phyloP scores from a whole-genome alignment of 1,139 yeast species.

The Blastobotrys indianensis region DNA sequence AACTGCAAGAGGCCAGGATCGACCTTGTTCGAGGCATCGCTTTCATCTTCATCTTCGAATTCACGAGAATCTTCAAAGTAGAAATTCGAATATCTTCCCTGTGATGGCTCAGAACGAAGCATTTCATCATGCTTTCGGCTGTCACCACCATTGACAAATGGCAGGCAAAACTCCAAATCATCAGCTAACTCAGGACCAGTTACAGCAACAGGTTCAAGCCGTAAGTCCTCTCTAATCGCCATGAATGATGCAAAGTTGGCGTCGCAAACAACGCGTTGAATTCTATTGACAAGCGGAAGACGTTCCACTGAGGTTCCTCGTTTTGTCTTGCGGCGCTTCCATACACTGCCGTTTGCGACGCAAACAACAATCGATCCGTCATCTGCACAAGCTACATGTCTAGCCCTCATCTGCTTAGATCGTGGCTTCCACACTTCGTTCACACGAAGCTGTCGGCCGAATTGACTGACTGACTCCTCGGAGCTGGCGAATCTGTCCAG shows the following conservation, averaged over 20 bases:
- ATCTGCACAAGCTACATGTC: conserved; percentile 60
- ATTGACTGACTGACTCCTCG: conserved; percentile 8
- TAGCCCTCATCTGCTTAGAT: conserved; percentile 27
- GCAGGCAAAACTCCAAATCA: conserved; percentile 26
- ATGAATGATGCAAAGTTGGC: conserved; percentile 63
- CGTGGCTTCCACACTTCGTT: conserved; percentile 22
- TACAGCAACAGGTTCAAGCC: conserved; percentile 17
- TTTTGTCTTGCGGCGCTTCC: conserved; percentile 31
- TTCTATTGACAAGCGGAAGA: conserved; percentile 48
- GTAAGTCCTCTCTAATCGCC: conserved; percentile 54
- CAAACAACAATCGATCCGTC: conserved; percentile 68
- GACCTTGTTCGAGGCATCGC: conserved; percentile 4
- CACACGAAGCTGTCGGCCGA: conserved; percentile 7
- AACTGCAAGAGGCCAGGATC: conserved; percentile 3
- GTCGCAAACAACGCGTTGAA: conserved; percentile 60
- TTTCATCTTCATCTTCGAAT: conserved; percentile 11
- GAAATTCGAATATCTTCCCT: background rate
- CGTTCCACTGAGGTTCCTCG: conserved; percentile 38
- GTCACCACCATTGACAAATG: conserved; percentile 19
- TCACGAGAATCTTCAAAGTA: conserved; percentile 1
- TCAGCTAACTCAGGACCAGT: conserved; percentile 19
- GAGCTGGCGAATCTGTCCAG: conserved; percentile 12
- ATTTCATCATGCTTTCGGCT: conserved; percentile 8
- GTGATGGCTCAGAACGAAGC: conserved; percentile 5
- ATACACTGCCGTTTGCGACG: conserved; percentile 64